phyloP scores from a whole-genome alignment of 441 rosid species.

The Breynia disticha region DNA sequence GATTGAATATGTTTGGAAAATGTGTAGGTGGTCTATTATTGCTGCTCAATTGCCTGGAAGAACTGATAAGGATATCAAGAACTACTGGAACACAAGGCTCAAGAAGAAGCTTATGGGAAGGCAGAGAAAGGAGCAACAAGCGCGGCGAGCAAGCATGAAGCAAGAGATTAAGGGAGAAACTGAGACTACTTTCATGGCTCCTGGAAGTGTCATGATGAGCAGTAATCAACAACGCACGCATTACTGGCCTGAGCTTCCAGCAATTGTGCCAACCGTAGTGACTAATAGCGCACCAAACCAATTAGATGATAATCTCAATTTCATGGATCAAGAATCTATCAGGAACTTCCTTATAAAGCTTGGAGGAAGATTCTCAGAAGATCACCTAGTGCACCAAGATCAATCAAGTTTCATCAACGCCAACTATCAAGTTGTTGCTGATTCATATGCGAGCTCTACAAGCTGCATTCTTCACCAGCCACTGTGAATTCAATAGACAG shows the following conservation, averaged over 20 bases:
- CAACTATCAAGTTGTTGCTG: slow-evolving; percentile 15
- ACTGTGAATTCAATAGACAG: slow-evolving; percentile 19
- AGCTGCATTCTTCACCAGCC: slow-evolving; percentile 22
- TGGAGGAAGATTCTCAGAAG: slow-evolving; percentile 36
- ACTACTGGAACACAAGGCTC: slow-evolving; percentile 31
- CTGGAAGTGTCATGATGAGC: slow-evolving; percentile 11
- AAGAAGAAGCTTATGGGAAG: slow-evolving; percentile 51
- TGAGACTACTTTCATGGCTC: slow-evolving; percentile 18
- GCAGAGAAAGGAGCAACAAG: slow-evolving; percentile 54
- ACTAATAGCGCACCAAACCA: background rate
- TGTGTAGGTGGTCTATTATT: slow-evolving; percentile 27
- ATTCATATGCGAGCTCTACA: slow-evolving; percentile 16
- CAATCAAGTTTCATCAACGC: slow-evolving; percentile 10
- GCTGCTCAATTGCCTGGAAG: slow-evolving; percentile 33
- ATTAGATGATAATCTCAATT: slow-evolving; percentile 17
- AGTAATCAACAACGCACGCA: slow-evolving; percentile 11
- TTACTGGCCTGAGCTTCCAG: slow-evolving; percentile 42
- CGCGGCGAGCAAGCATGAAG: slow-evolving; percentile 27
- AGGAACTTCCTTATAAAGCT: slow-evolving; percentile 26
- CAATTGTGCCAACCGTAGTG: slow-evolving; percentile 14
- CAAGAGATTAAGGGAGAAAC: slow-evolving; percentile 38
- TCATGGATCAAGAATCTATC: slow-evolving; percentile 38
- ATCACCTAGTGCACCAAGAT: slow-evolving; percentile 13
- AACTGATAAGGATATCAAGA: slow-evolving; percentile 28
- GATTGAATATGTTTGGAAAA: too few relatives aligned